Base-by-base conservation (phyloP, 179 eudicot genomes). In the Kewa caespitosa region DNA sequence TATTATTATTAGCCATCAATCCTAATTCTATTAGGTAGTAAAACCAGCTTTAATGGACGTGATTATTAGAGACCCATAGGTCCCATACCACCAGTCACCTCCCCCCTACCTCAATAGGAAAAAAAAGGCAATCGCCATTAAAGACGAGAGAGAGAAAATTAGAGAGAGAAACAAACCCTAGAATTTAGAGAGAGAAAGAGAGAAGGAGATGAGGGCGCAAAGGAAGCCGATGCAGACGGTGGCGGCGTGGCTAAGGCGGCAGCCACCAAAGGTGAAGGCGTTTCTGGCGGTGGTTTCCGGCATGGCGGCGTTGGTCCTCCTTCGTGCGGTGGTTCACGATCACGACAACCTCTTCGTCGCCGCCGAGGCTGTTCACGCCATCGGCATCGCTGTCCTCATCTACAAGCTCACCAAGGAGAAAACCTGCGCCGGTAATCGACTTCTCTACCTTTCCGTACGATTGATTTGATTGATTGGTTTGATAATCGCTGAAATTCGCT, bases 261-360 rank as follows among this genome's bases (percentile, higher is more conserved):
- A 90, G 66, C 94, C 94, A 38, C 90, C 94, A 5, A 90, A 90
- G 86, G 88, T 90, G 60, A 90, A 90, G 80, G 91, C 89, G 27
- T 88, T 90, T 54, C 78, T 90, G 14, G 92, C 92, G 36, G 94
- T 90, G 39, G 81, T 89, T 4, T 68, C 90, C 23, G 92, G 88
- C 6, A 84, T 88, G 90, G 86, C 85, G 43, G 85, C 93, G 25
- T 77, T 92, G 31, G 93, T 88, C 20, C 59, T 91, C 42, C 82
- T 92, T 0, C 74, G 96, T 20, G 72, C 82, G 27, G 83, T 88
- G 42, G 96, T 92, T 15, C 87, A 85, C 37, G 93, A 92, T 60
- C 96, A 92, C 76, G 97, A 92, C 48, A 90, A 90, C 81, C 87
- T 92, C 32, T 92, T 89, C 67, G 89, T 89, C 22, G 92, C 97